Evolutionary conservation across 495 filamentous ascomycete species (phyloP).

Genomic region (Physcia stellaris): DNA sequence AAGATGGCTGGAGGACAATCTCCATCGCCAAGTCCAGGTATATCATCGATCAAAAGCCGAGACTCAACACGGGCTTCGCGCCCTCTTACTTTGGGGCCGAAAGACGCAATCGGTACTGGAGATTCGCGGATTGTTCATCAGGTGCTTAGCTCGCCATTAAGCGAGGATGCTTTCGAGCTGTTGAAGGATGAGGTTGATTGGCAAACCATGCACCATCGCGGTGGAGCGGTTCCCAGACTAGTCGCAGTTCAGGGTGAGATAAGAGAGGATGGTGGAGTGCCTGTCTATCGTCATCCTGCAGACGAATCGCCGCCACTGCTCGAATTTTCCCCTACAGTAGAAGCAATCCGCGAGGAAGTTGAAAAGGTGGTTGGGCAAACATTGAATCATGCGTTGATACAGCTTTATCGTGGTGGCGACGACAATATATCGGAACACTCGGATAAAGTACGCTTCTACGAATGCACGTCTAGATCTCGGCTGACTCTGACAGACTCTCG

Average conservation of each 20-base stretch:
- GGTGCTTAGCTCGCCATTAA: slow-evolving; percentile 46
- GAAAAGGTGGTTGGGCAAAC: slow-evolving; percentile 63
- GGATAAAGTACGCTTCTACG: slow-evolving; percentile 44
- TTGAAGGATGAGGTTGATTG: slow-evolving; percentile 60
- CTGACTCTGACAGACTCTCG: slow-evolving; percentile 43
- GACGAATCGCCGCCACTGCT: slow-evolving; percentile 76
- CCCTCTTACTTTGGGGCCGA: slow-evolving; percentile 20
- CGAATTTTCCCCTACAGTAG: slow-evolving; percentile 59
- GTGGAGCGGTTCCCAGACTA: slow-evolving; percentile 85
- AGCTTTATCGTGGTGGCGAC: slow-evolving; percentile 79
- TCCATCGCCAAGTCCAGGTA: neutral
- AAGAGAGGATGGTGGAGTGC: slow-evolving; percentile 59
- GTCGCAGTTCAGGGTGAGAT: slow-evolving; percentile 78
- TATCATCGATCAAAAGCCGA: slow-evolving; percentile 4
- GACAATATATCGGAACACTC: slow-evolving; percentile 96
- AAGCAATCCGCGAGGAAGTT: slow-evolving; percentile 48
- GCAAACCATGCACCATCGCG: slow-evolving; percentile 86
- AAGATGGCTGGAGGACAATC: neutral
- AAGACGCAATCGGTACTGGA: slow-evolving; percentile 51
- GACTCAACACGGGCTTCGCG: neutral
- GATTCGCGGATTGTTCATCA: slow-evolving; percentile 67
- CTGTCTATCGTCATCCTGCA: slow-evolving; percentile 85
- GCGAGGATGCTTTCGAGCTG: slow-evolving; percentile 50
- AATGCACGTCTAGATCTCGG: neutral
- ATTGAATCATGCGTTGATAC: slow-evolving; percentile 86